Conservation (phyloP, 352 stramenopile genomes). For the Pythium coloratum region DNA sequence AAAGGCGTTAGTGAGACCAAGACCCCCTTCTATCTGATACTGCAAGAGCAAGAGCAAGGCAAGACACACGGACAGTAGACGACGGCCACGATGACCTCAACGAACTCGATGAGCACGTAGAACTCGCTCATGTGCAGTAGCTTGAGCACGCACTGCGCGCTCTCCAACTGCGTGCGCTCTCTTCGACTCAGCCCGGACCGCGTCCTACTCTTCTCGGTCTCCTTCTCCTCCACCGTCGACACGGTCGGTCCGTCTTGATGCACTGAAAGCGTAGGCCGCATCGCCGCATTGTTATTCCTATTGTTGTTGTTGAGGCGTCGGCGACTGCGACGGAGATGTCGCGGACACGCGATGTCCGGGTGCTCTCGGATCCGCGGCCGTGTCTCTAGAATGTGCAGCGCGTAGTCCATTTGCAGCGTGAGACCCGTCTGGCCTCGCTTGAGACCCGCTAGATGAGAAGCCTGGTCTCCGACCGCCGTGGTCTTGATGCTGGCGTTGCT, state of each 20-base stretch:
- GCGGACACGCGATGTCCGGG: neutral
- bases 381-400: constrained; percentile 2
- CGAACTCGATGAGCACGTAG: constrained; percentile 8
- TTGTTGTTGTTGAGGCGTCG: neutral
- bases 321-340: neutral
- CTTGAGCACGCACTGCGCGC: constrained; percentile 3
- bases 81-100: constrained; percentile 5
- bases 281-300: neutral
- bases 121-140: constrained; percentile 6
- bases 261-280: neutral
- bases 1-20: neutral
- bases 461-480: neutral
- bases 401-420: constrained; percentile 4
- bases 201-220: neutral
- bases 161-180: constrained; percentile 1
- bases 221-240: neutral
- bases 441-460: neutral
- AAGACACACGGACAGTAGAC: neutral
- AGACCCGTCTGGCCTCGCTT: neutral
- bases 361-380: neutral
- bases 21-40: too few relatives aligned
- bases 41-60: neutral
- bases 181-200: neutral
- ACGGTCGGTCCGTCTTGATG: neutral
- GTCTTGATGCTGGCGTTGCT: neutral